Percentiles rank a stretch among this genome's conserved stretches.
These are phyloP conservation scores for Daldinia decipiens DNA, from an alignment of 495 filamentous ascomycete genomes.

Conservation along the genomic window DNA sequence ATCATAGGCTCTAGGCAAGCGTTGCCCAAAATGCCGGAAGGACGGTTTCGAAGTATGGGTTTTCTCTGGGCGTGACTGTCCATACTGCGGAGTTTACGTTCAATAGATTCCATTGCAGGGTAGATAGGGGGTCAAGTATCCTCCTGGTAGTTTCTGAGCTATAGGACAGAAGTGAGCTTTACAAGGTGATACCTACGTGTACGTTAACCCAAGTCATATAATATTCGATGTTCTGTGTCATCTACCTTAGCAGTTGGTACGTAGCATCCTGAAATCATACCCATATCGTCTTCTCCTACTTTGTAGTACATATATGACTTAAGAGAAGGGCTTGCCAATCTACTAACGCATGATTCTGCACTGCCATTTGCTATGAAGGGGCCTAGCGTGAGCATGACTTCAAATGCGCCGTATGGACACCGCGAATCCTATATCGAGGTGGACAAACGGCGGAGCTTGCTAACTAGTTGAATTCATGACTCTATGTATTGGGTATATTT, in stretches of 20 bases:
- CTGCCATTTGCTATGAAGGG: too few relatives aligned
- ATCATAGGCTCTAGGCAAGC: not conserved
- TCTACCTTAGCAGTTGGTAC: not conserved
- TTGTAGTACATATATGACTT: not conserved
- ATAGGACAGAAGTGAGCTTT: not conserved
- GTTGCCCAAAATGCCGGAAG: not conserved
- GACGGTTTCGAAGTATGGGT: not conserved
- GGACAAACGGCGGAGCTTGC: too few relatives aligned
- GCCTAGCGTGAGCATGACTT: too few relatives aligned
- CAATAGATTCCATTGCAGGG: not conserved
- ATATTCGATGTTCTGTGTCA: not conserved
- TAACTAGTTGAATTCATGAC: too few relatives aligned
- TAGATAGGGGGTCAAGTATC: not conserved
- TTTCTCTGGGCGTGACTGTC: not conserved
- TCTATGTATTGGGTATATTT: not conserved
- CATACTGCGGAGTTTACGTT: not conserved
- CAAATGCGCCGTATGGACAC: too few relatives aligned
- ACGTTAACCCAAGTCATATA: not conserved
- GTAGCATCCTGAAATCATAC: not conserved
- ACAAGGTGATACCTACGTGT: not conserved
- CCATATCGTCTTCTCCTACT: not conserved
- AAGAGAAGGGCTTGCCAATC: too few relatives aligned
- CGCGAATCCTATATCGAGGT: too few relatives aligned
- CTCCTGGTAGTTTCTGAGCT: not conserved
- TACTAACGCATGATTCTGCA: too few relatives aligned